Conservation (phyloP, 2,329 filamentous ascomycete genomes). For the Chaetomium sp. region DNA sequence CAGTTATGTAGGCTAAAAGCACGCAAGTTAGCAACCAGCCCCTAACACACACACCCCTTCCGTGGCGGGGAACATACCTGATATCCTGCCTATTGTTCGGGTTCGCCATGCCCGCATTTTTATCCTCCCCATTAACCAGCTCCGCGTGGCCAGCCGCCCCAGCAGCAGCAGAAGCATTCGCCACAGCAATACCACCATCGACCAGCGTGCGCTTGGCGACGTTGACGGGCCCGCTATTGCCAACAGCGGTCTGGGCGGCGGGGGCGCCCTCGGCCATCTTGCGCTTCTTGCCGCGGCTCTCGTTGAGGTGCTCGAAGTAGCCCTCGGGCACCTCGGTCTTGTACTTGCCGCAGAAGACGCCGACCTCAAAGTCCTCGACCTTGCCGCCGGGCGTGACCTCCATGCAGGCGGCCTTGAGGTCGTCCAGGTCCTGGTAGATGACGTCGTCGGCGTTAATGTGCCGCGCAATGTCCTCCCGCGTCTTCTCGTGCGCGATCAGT, state of each 20-base stretch:
- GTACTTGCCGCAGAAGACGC: conserved; percentile 89
- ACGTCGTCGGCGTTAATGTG: conserved; percentile 56
- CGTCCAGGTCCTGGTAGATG: conserved; percentile 63
- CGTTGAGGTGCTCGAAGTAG: conserved; percentile 81
- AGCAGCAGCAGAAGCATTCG: not conserved
- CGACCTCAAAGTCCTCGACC: conserved; percentile 75
- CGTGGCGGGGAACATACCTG: conserved; percentile 35
- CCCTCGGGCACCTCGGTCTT: conserved; percentile 75
- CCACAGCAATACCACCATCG: not conserved
- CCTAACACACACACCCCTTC: not conserved
- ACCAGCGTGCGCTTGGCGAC: conserved; percentile 23
- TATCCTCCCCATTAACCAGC: conserved; percentile 3
- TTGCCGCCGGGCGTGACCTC: conserved; percentile 64
- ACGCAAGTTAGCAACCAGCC: conserved; percentile 1
- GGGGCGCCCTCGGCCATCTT: conserved; percentile 45
- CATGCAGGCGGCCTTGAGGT: conserved; percentile 77
- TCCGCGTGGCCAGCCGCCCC: not conserved
- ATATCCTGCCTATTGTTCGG: conserved; percentile 39
- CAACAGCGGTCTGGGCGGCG: conserved; percentile 33
- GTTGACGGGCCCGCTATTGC: conserved; percentile 59
- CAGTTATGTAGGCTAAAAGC: conserved; percentile 31
- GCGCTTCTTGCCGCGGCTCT: conserved; percentile 68
- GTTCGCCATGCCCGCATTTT: conserved; percentile 24
- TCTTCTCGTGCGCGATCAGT: conserved; percentile 47
- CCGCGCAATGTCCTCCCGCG: conserved; percentile 46